phyloP scores from a whole-genome alignment of 352 stramenopile genomes.

The Phytophthora crassamura region DNA sequence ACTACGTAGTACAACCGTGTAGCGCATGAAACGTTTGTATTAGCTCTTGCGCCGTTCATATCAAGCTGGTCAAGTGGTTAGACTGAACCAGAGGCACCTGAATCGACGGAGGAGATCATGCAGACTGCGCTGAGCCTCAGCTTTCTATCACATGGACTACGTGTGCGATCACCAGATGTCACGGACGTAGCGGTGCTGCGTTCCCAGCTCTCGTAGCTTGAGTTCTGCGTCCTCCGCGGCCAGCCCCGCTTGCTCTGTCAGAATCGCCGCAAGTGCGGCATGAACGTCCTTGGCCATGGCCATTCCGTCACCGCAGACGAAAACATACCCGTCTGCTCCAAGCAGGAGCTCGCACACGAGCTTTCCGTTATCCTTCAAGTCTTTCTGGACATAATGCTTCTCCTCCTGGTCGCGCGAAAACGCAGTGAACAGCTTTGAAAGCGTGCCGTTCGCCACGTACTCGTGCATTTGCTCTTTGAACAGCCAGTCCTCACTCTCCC shows the following conservation, averaged over 20 bases:
- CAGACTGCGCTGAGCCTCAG: background rate
- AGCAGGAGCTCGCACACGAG: slow-evolving; percentile 83
- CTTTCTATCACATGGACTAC: slow-evolving; percentile 16
- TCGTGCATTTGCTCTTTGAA: slow-evolving; percentile 90
- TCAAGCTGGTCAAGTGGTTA: slow-evolving; percentile 5
- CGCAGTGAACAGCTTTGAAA: slow-evolving; percentile 88
- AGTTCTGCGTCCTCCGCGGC: slow-evolving; percentile 65
- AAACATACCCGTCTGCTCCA: slow-evolving; percentile 85
- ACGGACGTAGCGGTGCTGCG: slow-evolving; percentile 85
- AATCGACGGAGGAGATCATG: slow-evolving; percentile 40
- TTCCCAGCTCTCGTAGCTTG: slow-evolving; percentile 61
- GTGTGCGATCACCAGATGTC: slow-evolving; percentile 83
- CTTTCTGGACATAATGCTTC: slow-evolving; percentile 96
- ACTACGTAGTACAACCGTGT: background rate
- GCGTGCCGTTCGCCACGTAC: slow-evolving; percentile 70
- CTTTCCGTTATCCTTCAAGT: slow-evolving; percentile 62
- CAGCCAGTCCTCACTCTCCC: slow-evolving; percentile 91
- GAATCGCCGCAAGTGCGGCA: slow-evolving; percentile 75
- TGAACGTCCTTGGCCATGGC: slow-evolving; percentile 97
- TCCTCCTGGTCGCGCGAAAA: slow-evolving; percentile 92
- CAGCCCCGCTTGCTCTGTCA: slow-evolving; percentile 72
- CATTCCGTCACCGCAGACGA: slow-evolving; percentile 96
- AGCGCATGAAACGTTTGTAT: slow-evolving; percentile 4
- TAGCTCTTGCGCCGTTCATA: slow-evolving; percentile 25
- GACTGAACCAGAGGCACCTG: slow-evolving; percentile 12